phyloP scores from a whole-genome alignment of 2,329 filamentous ascomycete genomes.

The Aspergillus nomiae region DNA sequence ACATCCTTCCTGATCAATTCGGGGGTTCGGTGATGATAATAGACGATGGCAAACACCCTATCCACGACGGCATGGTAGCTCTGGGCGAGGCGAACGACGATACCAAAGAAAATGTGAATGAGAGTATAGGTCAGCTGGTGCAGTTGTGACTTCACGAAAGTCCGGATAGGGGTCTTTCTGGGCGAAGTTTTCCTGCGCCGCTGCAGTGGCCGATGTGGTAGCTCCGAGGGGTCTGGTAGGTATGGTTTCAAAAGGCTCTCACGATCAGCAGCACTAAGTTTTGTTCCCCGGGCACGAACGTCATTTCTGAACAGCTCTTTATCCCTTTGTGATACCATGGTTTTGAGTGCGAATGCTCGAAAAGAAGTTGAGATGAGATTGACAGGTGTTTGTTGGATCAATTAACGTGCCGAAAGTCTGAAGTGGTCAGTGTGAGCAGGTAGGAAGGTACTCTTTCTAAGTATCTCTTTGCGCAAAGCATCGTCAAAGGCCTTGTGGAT shows the following conservation, averaged over 20 bases:
- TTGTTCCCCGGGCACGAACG: slow-evolving; percentile 40
- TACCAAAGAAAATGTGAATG: slow-evolving; percentile 76
- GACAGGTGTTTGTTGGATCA: not conserved
- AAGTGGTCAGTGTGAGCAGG: not conserved
- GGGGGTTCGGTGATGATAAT: slow-evolving; percentile 94
- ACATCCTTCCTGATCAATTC: slow-evolving; percentile 91
- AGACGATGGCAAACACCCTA: slow-evolving; percentile 76
- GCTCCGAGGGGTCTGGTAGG: slow-evolving; percentile 49
- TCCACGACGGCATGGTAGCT: slow-evolving; percentile 77
- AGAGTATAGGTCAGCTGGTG: slow-evolving; percentile 48
- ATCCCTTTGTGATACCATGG: slow-evolving; percentile 38
- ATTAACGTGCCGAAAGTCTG: not conserved
- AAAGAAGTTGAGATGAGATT: not conserved
- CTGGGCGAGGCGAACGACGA: slow-evolving; percentile 82
- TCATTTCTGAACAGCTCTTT: slow-evolving; percentile 42
- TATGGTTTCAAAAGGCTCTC: slow-evolving; percentile 55
- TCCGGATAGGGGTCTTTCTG: slow-evolving; percentile 45
- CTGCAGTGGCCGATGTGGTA: slow-evolving; percentile 24
- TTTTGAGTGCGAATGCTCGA: slow-evolving; percentile 1
- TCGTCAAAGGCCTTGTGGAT: not conserved
- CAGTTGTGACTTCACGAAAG: slow-evolving; percentile 47
- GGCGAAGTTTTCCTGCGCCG: slow-evolving; percentile 26
- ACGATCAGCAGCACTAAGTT: slow-evolving; percentile 50
- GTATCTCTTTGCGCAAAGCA: not conserved
- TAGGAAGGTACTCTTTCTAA: not conserved